Base-by-base conservation (phyloP, 148 eudicot species). In the Pouteria glomerata region DNA sequence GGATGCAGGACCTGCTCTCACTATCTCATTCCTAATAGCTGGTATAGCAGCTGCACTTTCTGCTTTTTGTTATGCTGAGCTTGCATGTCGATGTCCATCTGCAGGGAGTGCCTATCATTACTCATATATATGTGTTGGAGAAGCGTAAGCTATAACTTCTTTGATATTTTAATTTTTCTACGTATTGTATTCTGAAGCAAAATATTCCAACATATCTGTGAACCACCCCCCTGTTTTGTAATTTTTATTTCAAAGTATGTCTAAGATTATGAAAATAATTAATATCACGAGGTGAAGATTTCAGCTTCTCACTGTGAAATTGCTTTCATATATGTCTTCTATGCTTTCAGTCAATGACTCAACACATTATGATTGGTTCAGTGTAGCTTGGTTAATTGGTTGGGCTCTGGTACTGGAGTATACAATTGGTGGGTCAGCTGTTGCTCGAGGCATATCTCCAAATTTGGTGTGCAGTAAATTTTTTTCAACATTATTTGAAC, bases 61-160 rank as follows among this genome's bases (percentile, higher is more conserved):
- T 26, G 95, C 97, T 55, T 91, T 91, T 64, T 88, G 97, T 74
- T 91, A 91, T 76, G 97, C 97, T 4, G 97, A 91, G 82, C 88
- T 91, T 21, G 91, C 97, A 51, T 87, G 97, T 80, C 92, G 98
- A 10, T 91, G 91, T 77, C 98, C 98, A 58, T 95, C 98, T 2
- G 97, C 98, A 57, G 98, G 98, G 60, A 95, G 98, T 84, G 98
- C 98, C 71, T 95, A 95, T 78, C 98, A 95, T 69, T 91, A 91
- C 74, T 77, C 97, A 4, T 91, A 91, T 76, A 87, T 91, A 35
- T 91, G 97, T 53, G 87, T 84, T 42, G 97, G 97, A 34, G 97
- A 91, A 85, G 91, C 93, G 97, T 91, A 78, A 81, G 63, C 68
- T 50, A 48, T 61, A 11, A 33, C n/a, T 15, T 16, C 50, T 56